Conservation (phyloP, 116 monocot genomes). For the Cymodocea nodosa region DNA sequence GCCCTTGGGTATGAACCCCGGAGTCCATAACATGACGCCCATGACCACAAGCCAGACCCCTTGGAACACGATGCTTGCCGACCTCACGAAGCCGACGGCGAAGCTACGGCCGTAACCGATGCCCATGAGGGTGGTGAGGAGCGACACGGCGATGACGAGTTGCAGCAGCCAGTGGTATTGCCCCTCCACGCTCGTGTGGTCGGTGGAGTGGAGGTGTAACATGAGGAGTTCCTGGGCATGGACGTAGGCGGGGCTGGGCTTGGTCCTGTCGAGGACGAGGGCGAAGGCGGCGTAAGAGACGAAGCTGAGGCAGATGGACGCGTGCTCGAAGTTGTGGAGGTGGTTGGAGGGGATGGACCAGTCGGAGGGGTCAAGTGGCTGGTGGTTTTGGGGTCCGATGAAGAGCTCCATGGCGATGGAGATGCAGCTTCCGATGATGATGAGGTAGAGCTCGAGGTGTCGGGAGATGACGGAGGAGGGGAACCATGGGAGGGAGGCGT, state of each 20-base stretch:
- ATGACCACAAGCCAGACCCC: constrained; percentile 39
- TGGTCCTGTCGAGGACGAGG: constrained; percentile 24
- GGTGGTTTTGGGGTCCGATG: constrained; percentile 34
- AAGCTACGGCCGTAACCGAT: constrained; percentile 22
- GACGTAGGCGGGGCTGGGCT: neutral
- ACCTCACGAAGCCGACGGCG: constrained; percentile 29
- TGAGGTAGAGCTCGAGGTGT: constrained; percentile 39
- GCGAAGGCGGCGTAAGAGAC: constrained; percentile 45
- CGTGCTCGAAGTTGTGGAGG: constrained; percentile 77
- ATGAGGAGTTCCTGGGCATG: constrained; percentile 39
- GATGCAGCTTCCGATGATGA: constrained; percentile 17
- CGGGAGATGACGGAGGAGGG: constrained; percentile 1
- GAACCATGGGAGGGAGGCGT: constrained; percentile 24
- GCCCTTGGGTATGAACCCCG: constrained; percentile 26
- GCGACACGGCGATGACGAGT: constrained; percentile 14
- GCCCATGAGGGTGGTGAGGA: constrained; percentile 22
- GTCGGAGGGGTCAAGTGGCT: constrained; percentile 48
- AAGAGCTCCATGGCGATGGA: constrained; percentile 68
- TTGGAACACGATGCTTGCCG: constrained; percentile 24
- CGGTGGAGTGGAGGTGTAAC: constrained; percentile 70
- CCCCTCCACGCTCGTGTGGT: constrained; percentile 72
- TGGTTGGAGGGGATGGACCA: constrained; percentile 64
- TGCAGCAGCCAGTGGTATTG: constrained; percentile 49
- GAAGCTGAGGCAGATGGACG: constrained; percentile 53
- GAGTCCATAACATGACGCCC: constrained; percentile 35